A percentile compares a stretch with the other conserved stretches of the same genome.
Evolutionary conservation across 176 grass and related monocot genomes (phyloP).

Genomic region (Cenchrus fungigraminus): DNA sequence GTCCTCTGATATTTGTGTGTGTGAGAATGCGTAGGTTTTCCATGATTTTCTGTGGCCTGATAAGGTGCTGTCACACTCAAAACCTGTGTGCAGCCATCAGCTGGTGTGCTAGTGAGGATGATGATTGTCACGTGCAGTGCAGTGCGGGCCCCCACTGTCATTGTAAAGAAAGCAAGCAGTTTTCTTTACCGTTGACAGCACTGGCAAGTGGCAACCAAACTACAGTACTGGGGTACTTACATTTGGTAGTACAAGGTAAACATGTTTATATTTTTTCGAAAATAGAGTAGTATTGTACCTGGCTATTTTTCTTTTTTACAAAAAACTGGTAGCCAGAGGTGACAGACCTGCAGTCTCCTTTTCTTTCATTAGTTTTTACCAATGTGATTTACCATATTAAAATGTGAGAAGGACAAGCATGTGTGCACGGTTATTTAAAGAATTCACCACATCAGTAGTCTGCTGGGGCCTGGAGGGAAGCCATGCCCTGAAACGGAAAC

Average conservation of each 20-base stretch:
- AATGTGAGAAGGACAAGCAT: neutral
- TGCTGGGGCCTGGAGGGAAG: neutral
- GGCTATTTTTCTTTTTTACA: no score
- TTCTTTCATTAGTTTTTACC: neutral
- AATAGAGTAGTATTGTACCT: neutral
- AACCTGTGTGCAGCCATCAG: neutral
- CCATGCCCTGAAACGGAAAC: neutral
- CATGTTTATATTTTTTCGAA: neutral
- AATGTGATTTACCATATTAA: neutral
- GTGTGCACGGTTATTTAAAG: no score
- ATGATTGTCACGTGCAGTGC: constrained; percentile 1
- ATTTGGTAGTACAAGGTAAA: no score
- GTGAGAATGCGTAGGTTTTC: neutral
- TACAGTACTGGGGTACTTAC: no score
- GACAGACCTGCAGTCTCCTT: neutral
- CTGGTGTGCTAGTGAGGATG: neutral
- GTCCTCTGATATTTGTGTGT: neutral
- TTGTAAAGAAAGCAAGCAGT: neutral
- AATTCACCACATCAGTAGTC: no score
- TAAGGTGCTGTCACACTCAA: neutral
- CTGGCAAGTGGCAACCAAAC: neutral
- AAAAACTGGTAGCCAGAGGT: neutral
- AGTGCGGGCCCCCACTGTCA: neutral
- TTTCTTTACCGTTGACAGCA: constrained; percentile 28
- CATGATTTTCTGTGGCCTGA: constrained; percentile 21